phyloP scores from a whole-genome alignment of 164 flowering plant genomes.

The Taxillus chinensis region DNA sequence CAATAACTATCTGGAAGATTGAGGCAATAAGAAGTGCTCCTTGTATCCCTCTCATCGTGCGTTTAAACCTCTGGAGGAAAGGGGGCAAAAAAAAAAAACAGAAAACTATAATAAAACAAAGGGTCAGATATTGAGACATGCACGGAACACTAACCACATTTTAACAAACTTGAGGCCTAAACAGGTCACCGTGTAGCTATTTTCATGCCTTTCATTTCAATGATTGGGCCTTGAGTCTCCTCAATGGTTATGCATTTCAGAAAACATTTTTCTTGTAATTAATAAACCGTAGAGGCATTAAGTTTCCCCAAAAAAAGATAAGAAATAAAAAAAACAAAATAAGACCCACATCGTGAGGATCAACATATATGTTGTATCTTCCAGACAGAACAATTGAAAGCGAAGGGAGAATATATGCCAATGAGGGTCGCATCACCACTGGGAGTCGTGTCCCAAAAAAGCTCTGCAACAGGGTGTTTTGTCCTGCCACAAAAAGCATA shows the following conservation, averaged over 20 bases:
- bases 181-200: too few species aligned
- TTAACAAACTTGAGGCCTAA: too few species aligned
- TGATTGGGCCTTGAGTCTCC: too few species aligned
- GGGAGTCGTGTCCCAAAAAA: constrained; percentile 61
- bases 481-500: constrained; percentile 52
- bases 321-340: too few species aligned
- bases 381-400: constrained; percentile 29
- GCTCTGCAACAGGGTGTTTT: constrained; percentile 63
- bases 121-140: too few species aligned
- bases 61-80: constrained; percentile 31
- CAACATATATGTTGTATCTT: constrained; percentile 16
- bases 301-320: too few species aligned
- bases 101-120: too few species aligned
- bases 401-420: constrained; percentile 45
- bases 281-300: too few species aligned
- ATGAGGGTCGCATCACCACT: constrained; percentile 55
- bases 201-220: too few species aligned
- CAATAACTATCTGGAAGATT: constrained; percentile 31
- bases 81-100: not conserved
- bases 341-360: constrained; percentile 38
- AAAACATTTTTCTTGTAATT: too few species aligned
- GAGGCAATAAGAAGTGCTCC: constrained; percentile 56
- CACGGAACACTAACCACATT: too few species aligned
- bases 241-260: too few species aligned
- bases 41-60: constrained; percentile 49